A percentile compares a stretch with the other conserved stretches of the same genome.
phyloP scores from a whole-genome alignment of 2,329 filamentous ascomycete genomes.

The Botryotinia calthae region DNA sequence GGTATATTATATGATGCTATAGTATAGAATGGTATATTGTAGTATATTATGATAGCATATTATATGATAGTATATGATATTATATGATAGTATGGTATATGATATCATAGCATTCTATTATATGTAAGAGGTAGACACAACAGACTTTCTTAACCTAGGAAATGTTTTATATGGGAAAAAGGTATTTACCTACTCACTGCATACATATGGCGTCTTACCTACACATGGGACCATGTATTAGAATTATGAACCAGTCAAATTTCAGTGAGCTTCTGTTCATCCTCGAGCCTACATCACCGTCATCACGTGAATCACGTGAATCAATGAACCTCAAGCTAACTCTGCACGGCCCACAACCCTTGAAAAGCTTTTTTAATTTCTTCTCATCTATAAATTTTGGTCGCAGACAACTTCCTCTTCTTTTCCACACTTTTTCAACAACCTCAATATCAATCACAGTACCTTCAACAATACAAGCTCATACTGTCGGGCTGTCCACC shows the following conservation, averaged over 20 bases:
- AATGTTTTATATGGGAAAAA: not conserved
- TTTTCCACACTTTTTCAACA: not conserved
- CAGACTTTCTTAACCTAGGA: not conserved
- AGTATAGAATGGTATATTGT: too few relatives aligned
- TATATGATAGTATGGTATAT: too few relatives aligned
- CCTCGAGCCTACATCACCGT: too few relatives aligned
- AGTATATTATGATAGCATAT: too few relatives aligned
- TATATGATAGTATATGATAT: too few relatives aligned
- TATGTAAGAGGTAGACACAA: not conserved
- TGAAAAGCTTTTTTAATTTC: not conserved
- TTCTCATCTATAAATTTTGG: not conserved
- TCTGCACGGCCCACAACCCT: not conserved
- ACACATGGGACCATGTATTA: not conserved
- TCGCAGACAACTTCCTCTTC: not conserved
- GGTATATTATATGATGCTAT: too few relatives aligned
- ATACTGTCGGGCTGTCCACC: not conserved
- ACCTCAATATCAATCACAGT: not conserved
- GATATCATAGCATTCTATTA: too few relatives aligned
- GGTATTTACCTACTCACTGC: not conserved
- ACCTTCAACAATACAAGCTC: not conserved
- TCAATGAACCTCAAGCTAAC: not conserved
- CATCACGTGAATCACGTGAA: not conserved
- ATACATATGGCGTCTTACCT: not conserved
- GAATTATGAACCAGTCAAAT: not conserved
- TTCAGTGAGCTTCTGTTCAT: not conserved